Conservation (phyloP, 768 basidiomycete species). For the Suillus tomentosus region DNA sequence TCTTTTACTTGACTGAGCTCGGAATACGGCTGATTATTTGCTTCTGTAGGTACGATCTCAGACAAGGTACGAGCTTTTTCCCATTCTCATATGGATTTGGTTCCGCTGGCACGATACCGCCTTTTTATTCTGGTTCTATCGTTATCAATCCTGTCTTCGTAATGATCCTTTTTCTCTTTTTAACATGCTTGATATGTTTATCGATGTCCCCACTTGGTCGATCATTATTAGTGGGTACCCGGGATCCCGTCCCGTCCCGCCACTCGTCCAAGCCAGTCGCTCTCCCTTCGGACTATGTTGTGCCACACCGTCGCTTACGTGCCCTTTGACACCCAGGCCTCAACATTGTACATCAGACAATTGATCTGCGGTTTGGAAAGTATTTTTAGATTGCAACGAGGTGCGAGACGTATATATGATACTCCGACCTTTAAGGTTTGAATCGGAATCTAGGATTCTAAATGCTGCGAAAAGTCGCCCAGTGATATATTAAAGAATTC, state of each 20-base stretch:
- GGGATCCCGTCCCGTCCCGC: not conserved
- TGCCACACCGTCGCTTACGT: too few species aligned
- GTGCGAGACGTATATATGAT: too few species aligned
- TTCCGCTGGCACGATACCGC: conserved; percentile 7
- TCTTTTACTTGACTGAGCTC: conserved; percentile 2
- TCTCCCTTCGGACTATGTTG: not conserved
- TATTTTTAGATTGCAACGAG: too few species aligned
- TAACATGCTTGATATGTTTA: not conserved
- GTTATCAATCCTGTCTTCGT: not conserved
- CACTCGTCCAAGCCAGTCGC: not conserved
- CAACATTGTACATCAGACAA: too few species aligned
- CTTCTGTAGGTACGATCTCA: conserved; percentile 83
- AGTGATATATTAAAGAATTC: too few species aligned
- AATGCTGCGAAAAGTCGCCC: too few species aligned
- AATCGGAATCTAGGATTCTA: too few species aligned
- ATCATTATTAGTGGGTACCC: too few species aligned
- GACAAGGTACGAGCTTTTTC: conserved; percentile 64
- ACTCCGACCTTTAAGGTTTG: too few species aligned
- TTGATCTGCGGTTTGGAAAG: too few species aligned
- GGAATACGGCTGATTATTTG: conserved; percentile 11
- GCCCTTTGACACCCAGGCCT: too few species aligned
- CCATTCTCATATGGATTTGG: conserved; percentile 10
- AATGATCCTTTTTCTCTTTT: not conserved
- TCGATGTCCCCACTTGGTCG: not conserved
- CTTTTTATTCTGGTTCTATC: conserved; percentile 14